phyloP scores from a whole-genome alignment of 768 basidiomycete species.

The Cyathus striatus region DNA sequence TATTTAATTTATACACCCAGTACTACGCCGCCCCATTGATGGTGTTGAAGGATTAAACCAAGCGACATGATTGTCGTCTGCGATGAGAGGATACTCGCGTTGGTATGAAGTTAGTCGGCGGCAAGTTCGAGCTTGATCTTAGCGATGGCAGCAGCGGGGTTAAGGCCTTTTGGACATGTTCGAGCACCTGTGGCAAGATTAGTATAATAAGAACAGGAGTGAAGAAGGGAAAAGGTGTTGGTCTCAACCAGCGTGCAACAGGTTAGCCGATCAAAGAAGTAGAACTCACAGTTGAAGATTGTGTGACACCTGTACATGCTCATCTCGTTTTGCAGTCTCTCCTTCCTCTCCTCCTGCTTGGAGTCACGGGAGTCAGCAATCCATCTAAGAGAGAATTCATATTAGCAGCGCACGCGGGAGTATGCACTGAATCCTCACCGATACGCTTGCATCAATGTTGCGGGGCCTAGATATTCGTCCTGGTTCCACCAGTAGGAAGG shows the following conservation, averaged over 20 bases:
- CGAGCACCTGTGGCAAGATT: conserved; percentile 55
- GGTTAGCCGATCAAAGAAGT: no score
- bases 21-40: no score
- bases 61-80: no score
- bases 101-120: no score
- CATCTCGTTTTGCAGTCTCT: conserved; percentile 92
- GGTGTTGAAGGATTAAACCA: no score
- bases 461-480: conserved; percentile 96
- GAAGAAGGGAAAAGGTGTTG: conserved; percentile 4
- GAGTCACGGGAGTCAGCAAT: conserved; percentile 46
- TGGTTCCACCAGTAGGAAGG: conserved; percentile 99
- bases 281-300: conserved; percentile 84
- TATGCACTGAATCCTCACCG: conserved; percentile 53
- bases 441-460: conserved; percentile 95
- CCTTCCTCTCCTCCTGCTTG: conserved; percentile 75
- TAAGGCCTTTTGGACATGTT: conserved; percentile 97
- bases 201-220: not conserved
- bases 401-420: not conserved
- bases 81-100: no score
- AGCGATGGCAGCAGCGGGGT: conserved; percentile 88
- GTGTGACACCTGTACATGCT: conserved; percentile 98
- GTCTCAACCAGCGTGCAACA: no score
- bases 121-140: conserved; percentile 92
- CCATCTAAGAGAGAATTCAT: not conserved
- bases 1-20: no score